A percentile compares a stretch with the other conserved stretches of the same genome.
Conservation (phyloP, 2,329 filamentous ascomycete species). For the Magnaporthales sp. region DNA sequence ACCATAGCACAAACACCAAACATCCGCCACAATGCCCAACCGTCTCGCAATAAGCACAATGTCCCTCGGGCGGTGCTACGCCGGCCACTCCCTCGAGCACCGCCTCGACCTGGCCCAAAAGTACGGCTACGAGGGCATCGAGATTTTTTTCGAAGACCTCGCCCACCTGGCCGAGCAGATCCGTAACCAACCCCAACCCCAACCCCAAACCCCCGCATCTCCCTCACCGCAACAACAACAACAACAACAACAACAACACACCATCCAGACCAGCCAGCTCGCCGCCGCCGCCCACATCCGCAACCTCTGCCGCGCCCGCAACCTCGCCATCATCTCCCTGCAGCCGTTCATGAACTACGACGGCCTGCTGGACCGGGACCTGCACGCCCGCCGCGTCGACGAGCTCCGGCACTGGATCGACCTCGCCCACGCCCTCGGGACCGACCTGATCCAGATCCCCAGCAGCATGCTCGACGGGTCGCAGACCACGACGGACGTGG, state of each 20-base stretch:
- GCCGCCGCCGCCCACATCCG: conserved; percentile 36
- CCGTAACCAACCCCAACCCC: background rate
- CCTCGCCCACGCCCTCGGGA: conserved; percentile 44
- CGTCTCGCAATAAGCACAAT: conserved; percentile 13
- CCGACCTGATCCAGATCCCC: conserved; percentile 55
- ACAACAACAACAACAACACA: no score
- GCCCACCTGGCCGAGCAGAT: conserved; percentile 34
- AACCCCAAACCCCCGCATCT: background rate
- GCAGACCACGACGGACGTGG: conserved; percentile 20
- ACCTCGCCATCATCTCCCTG: conserved; percentile 41
- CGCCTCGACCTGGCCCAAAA: conserved; percentile 8
- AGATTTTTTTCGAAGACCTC: conserved; percentile 57
- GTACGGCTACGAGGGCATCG: conserved; percentile 43
- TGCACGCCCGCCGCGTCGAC: conserved; percentile 38
- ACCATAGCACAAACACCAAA: background rate
- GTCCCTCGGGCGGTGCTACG: conserved; percentile 10
- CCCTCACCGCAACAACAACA: no score
- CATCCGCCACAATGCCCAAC: conserved; percentile 7
- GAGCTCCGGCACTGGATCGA: conserved; percentile 52
- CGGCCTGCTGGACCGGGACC: conserved; percentile 41
- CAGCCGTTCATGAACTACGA: conserved; percentile 60
- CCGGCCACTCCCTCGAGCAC: conserved; percentile 10
- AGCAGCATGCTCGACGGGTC: conserved; percentile 41
- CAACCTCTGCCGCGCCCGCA: conserved; percentile 33
- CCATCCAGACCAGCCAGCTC: conserved; percentile 14